These are phyloP conservation scores for Jamesozyma piceae DNA, from an alignment of 805 yeast species.

Conservation along the genomic window DNA sequence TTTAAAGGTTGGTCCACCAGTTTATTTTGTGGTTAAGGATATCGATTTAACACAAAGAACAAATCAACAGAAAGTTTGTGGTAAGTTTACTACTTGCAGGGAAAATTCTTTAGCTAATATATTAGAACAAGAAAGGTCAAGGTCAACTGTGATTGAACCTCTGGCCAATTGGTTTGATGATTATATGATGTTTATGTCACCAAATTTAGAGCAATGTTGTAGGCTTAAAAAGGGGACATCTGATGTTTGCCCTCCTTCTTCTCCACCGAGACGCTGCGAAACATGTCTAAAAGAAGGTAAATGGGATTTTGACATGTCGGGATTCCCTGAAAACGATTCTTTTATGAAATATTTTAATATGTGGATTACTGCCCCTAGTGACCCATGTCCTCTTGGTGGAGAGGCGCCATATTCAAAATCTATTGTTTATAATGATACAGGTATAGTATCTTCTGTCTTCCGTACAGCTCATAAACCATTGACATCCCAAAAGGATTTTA, in stretches of 20 bases:
- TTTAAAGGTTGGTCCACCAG: constrained; percentile 85
- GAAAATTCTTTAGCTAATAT: constrained; percentile 71
- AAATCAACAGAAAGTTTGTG: constrained; percentile 72
- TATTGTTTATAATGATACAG: constrained; percentile 36
- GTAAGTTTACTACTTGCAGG: constrained; percentile 77
- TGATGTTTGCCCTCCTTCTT: constrained; percentile 52
- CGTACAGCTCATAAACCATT: constrained; percentile 73
- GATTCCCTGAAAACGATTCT: constrained; percentile 66
- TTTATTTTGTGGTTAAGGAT: constrained; percentile 71
- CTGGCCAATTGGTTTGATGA: constrained; percentile 92
- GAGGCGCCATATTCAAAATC: constrained; percentile 78
- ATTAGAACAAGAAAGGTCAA: constrained; percentile 71
- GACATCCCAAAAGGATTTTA: constrained; percentile 75
- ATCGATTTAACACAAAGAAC: constrained; percentile 50
- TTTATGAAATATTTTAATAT: constrained; percentile 64
- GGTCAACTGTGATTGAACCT: constrained; percentile 70
- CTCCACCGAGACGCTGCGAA: constrained; percentile 63
- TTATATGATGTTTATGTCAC: constrained; percentile 77
- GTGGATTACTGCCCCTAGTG: constrained; percentile 81
- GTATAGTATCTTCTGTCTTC: constrained; percentile 54
- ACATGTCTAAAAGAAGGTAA: constrained; percentile 56
- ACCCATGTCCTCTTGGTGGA: constrained; percentile 92
- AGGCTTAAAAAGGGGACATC: constrained; percentile 47
- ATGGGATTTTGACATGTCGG: constrained; percentile 69
- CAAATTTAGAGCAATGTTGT: constrained; percentile 80